These are phyloP conservation scores for Ophiostoma sp. DNA, from an alignment of 2,329 filamentous ascomycete genomes.

Conservation along the genomic window DNA sequence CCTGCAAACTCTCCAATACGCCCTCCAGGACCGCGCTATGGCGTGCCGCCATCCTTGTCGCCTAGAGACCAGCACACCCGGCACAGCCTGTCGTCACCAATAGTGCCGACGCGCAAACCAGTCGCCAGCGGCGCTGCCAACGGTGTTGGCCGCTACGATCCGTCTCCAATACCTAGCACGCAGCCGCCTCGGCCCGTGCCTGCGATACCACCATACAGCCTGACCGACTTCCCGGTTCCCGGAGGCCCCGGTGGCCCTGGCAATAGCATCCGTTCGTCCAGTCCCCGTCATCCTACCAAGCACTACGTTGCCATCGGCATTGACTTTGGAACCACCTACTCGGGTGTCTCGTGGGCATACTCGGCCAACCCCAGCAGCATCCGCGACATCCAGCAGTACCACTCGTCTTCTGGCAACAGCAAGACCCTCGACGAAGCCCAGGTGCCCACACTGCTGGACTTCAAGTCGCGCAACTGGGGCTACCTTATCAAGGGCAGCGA, in stretches of 20 bases:
- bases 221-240: background rate
- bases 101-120: background rate
- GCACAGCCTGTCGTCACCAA: background rate
- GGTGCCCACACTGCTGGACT: constrained; percentile 24
- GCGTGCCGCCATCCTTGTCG: background rate
- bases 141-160: background rate
- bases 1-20: background rate
- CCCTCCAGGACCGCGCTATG: background rate
- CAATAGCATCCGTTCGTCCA: background rate
- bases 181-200: background rate
- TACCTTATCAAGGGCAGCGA: constrained; percentile 15
- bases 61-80: background rate
- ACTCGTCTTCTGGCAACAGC: background rate
- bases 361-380: constrained; percentile 18
- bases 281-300: background rate
- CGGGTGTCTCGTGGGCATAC: constrained; percentile 25
- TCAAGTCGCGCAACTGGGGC: constrained; percentile 19
- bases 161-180: background rate
- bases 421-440: constrained; percentile 21
- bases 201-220: background rate
- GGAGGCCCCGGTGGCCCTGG: background rate
- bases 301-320: constrained; percentile 25
- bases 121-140: background rate
- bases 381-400: constrained; percentile 15
- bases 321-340: constrained; percentile 27